Evolutionary conservation across 2,329 filamentous ascomycete species (phyloP).

Genomic region (Podosphaera xanthii): DNA sequence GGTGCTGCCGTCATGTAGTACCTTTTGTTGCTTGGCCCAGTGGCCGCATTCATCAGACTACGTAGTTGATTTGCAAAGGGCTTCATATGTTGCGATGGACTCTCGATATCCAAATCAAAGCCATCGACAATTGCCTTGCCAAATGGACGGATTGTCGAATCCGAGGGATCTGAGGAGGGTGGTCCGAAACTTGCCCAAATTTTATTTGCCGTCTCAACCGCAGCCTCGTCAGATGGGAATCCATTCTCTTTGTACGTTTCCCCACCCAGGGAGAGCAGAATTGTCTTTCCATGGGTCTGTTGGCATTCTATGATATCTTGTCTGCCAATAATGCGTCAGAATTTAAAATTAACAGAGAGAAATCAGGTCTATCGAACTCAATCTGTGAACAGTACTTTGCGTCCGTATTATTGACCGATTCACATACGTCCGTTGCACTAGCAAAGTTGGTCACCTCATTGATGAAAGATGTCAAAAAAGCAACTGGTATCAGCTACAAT

Average conservation of each 20-base stretch:
- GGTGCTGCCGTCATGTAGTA: slow-evolving; percentile 43
- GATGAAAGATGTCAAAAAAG: slow-evolving; percentile 36
- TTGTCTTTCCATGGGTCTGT: slow-evolving; percentile 37
- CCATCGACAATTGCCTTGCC: slow-evolving; percentile 43
- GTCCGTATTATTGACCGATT: slow-evolving; percentile 30
- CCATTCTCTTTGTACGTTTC: slow-evolving; percentile 47
- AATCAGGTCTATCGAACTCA: slow-evolving; percentile 24
- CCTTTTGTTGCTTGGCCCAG: slow-evolving; percentile 22
- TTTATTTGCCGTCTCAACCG: slow-evolving; percentile 31
- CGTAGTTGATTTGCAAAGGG: slow-evolving; percentile 37
- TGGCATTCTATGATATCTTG: slow-evolving; percentile 38
- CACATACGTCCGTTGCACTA: slow-evolving; percentile 38
- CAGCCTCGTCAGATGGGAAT: slow-evolving; percentile 29
- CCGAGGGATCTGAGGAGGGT: slow-evolving; percentile 18
- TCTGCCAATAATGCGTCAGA: slow-evolving; percentile 3
- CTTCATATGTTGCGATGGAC: slow-evolving; percentile 30
- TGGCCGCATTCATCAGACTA: slow-evolving; percentile 24
- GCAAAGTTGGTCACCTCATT: slow-evolving; percentile 38
- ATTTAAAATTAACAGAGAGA: too few relatives aligned
- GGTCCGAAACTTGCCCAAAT: slow-evolving; percentile 55
- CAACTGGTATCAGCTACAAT: slow-evolving; percentile 34
- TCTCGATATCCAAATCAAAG: slow-evolving; percentile 58
- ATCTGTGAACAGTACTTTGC: slow-evolving; percentile 40
- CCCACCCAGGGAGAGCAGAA: slow-evolving; percentile 49
- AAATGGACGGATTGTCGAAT: slow-evolving; percentile 35